phyloP scores from a whole-genome alignment of 495 filamentous ascomycete species.

The Cairneyella variabilis region DNA sequence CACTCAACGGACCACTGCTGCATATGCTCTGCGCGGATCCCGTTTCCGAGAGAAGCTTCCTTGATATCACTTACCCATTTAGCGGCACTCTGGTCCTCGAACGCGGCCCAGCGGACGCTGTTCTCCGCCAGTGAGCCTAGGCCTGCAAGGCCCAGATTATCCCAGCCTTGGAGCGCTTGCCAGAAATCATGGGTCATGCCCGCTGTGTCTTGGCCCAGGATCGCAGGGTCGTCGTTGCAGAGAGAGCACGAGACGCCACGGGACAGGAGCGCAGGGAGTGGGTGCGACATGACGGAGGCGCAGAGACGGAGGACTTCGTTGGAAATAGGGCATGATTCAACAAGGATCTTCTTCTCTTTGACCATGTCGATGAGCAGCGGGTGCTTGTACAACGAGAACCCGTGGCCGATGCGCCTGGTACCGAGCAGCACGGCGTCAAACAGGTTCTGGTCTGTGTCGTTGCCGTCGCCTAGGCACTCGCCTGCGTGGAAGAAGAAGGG shows the following conservation, averaged over 20 bases:
- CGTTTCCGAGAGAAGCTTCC: conserved; percentile 69
- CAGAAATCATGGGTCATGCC: conserved; percentile 88
- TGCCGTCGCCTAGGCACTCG: conserved; percentile 75
- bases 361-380: conserved; percentile 83
- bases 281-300: conserved; percentile 70
- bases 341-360: conserved; percentile 79
- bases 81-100: conserved; percentile 66
- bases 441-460: conserved; percentile 73
- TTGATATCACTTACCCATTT: conserved; percentile 69
- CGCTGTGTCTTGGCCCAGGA: conserved; percentile 70
- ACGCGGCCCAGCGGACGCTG: conserved; percentile 84
- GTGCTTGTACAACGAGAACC: conserved; percentile 84
- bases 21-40: conserved; percentile 66
- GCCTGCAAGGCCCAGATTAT: conserved; percentile 79
- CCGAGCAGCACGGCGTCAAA: conserved; percentile 89
- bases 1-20: conserved; percentile 75
- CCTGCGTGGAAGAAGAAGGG: conserved; percentile 96
- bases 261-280: conserved; percentile 78
- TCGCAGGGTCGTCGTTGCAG: conserved; percentile 82
- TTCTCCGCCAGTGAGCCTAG: conserved; percentile 86
- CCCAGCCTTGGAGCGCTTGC: conserved; percentile 62
- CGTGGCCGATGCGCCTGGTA: conserved; percentile 84
- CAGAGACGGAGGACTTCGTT: conserved; percentile 80
- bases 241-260: conserved; percentile 75
- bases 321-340: conserved; percentile 84